Evolutionary conservation across 352 stramenopile species (phyloP).

Genomic region (Phytophthora vignae): DNA sequence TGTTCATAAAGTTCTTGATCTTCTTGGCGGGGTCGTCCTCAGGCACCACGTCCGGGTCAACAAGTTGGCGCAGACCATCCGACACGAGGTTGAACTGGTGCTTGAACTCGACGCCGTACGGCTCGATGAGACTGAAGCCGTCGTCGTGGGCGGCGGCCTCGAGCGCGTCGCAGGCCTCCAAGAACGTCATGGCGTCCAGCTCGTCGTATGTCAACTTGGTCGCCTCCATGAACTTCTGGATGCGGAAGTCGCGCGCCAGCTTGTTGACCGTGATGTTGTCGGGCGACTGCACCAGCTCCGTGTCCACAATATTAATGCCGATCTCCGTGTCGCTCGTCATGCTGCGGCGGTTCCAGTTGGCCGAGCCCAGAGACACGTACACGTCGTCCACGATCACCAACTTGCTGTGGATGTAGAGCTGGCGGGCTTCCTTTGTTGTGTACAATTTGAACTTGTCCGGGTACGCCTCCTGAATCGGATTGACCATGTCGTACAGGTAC

Average conservation of each 20-base stretch:
- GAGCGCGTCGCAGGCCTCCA: slow-evolving; percentile 39
- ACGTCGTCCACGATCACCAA: slow-evolving; percentile 88
- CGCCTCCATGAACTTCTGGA: slow-evolving; percentile 67
- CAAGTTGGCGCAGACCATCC: slow-evolving; percentile 31
- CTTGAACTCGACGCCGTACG: slow-evolving; percentile 37
- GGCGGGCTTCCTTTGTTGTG: slow-evolving; percentile 47
- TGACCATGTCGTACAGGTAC: slow-evolving; percentile 70
- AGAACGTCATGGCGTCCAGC: slow-evolving; percentile 44
- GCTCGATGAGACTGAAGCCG: slow-evolving; percentile 43
- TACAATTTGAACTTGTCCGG: slow-evolving; percentile 69
- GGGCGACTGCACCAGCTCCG: slow-evolving; percentile 41
- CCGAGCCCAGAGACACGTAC: slow-evolving; percentile 84
- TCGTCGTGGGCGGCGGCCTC: slow-evolving; percentile 37
- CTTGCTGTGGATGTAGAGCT: slow-evolving; percentile 70
- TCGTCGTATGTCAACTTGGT: slow-evolving; percentile 47
- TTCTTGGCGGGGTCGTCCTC: slow-evolving; percentile 30
- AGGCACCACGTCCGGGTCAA: slow-evolving; percentile 39
- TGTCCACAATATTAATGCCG: slow-evolving; percentile 61
- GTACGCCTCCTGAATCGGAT: slow-evolving; percentile 57
- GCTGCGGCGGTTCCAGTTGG: slow-evolving; percentile 94
- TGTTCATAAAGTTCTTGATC: slow-evolving; percentile 30
- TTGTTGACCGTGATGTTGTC: slow-evolving; percentile 54
- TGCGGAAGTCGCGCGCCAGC: slow-evolving; percentile 51
- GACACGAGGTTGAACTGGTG: slow-evolving; percentile 38
- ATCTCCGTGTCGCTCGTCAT: slow-evolving; percentile 79